phyloP scores from a whole-genome alignment of 768 basidiomycete species.

The Mycena venus region DNA sequence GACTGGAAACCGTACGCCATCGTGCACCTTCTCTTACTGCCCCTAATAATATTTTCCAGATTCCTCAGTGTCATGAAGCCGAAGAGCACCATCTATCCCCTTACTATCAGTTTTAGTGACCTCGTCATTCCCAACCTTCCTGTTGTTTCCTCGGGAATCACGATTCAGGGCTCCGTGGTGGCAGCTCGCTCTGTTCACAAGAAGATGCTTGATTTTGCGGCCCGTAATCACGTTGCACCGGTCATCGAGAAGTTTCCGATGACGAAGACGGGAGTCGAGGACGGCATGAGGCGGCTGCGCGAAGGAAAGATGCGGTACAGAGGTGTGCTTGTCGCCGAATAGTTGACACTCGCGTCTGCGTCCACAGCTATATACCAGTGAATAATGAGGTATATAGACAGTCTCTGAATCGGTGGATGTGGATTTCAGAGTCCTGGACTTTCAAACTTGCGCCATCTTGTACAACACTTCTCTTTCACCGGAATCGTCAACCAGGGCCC shows the following conservation, averaged over 20 bases:
- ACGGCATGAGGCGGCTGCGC: constrained; percentile 21
- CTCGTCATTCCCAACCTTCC: not conserved
- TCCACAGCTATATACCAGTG: no score
- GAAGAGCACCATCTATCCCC: not conserved
- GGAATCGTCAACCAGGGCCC: constrained; percentile 69
- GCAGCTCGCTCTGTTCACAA: constrained; percentile 3
- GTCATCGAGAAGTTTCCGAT: constrained; percentile 48
- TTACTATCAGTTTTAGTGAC: not conserved
- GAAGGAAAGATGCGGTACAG: constrained; percentile 31
- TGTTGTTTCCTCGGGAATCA: not conserved
- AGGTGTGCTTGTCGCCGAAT: constrained; percentile 23
- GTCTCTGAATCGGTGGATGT: no score
- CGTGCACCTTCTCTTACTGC: no score
- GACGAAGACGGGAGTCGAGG: constrained; percentile 41
- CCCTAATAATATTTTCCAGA: not conserved
- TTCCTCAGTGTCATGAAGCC: constrained; percentile 19
- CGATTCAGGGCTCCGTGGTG: constrained; percentile 30
- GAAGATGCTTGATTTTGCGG: constrained; percentile 50
- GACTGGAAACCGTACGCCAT: constrained; percentile 23
- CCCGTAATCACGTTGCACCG: constrained; percentile 41
- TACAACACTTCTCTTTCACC: constrained; percentile 52
- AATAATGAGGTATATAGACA: no score
- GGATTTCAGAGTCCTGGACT: no score
- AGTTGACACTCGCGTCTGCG: no score
- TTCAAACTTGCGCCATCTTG: not conserved